Base-by-base conservation (phyloP, 2,329 filamentous ascomycete genomes). In the Blastomyces silverae region DNA sequence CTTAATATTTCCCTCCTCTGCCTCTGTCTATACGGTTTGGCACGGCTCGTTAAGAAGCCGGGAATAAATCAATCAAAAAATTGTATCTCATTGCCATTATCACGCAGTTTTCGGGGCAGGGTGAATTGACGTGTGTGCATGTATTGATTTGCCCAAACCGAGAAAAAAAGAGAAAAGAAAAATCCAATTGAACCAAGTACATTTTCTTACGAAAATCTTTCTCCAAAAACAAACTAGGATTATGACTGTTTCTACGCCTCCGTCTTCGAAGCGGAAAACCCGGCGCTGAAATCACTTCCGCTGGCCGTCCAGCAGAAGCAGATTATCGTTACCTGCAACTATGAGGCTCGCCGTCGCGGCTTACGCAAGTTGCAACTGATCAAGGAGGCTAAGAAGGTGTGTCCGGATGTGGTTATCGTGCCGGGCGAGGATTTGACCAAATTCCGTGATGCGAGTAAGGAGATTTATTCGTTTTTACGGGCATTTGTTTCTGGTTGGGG, bases 321-420 rank as follows among this genome's bases (percentile, higher is more conserved):
- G 74, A 96, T 97, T 64, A 83, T 94, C 52, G 91, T 92, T 28
- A 96, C 92, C 4, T 95, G 91, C 83, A 97, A 97, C 78, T 97
- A 97, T 76, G 90, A 90, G 73, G 93, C 93, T 28, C 87, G 93
- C 46, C 80, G 86, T 62, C 83, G 84, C 66, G 83, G 80, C 11
- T 68, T 82, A 55, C 75, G 84, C 75, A 97, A 99, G 79, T 82
- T 97, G 66, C 92, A 95, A 82, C 84, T 91, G 68, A 87, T 97
- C 73, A 84, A 82, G 63, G 91, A 97, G 67, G 94, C 93, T 3
- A 90, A 85, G 76, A 86, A 83, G 70, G 76, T 87, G 37, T 96
- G 92, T 69, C 92, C 92, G 0, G 90, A 96, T 64, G 84, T 96
- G 20, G 85, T 96, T 62, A 87, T 97, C 60, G 85, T 94, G 48